Conservation (phyloP, 805 yeast species). For the Ogataea pilisensis region DNA sequence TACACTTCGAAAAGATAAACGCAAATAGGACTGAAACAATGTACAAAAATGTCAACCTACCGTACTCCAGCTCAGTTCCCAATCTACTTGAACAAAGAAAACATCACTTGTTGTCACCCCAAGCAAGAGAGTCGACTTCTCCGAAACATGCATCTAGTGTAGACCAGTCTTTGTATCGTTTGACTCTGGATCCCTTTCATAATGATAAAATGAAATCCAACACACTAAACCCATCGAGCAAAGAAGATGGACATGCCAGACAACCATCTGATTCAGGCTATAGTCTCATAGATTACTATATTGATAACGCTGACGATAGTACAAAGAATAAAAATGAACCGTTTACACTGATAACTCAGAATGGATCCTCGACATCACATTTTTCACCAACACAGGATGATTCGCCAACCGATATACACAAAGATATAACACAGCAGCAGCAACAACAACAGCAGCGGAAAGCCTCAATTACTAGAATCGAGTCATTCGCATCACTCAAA, state of each 20-base stretch:
- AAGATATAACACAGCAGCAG: neutral
- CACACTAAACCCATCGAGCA: neutral
- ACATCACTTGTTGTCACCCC: neutral
- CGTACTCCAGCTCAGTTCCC: conserved; percentile 7
- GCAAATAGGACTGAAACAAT: neutral
- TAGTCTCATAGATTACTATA: neutral
- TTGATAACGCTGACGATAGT: neutral
- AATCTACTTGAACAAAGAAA: conserved; percentile 5
- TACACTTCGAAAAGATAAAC: no score
- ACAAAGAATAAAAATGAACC: neutral
- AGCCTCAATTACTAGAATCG: conserved; percentile 18
- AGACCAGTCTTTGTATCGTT: neutral
- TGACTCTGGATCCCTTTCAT: neutral
- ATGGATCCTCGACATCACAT: neutral
- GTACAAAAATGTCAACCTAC: conserved; percentile 1
- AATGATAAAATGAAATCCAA: neutral
- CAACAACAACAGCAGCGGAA: conserved; percentile 1
- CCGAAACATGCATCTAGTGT: neutral
- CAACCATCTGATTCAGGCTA: neutral
- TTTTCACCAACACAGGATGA: neutral
- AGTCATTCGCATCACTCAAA: conserved; percentile 21
- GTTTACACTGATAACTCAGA: neutral
- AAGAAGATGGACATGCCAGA: neutral
- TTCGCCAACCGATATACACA: neutral
- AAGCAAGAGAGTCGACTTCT: neutral